Percentiles rank a stretch among this genome's conserved stretches.
Evolutionary conservation across 805 yeast genomes (phyloP).

Genomic region (Metschnikowia peoriensis): DNA sequence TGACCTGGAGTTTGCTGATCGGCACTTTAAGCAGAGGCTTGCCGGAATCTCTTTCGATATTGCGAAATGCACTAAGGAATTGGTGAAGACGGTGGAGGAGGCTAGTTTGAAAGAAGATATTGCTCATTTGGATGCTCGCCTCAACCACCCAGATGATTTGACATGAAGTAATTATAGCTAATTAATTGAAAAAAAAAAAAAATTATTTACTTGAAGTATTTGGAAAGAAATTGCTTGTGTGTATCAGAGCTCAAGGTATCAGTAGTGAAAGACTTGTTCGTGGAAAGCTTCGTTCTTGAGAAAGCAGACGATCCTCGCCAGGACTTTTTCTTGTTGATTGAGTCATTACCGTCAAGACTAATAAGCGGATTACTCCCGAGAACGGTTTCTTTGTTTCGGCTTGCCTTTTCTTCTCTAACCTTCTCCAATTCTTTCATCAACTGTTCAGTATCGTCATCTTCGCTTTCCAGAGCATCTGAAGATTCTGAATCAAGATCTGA

Average conservation of each 20-base stretch:
- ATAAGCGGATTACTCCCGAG: neutral
- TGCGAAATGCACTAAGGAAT: constrained; percentile 93
- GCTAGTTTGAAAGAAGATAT: constrained; percentile 87
- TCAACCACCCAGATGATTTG: constrained; percentile 36
- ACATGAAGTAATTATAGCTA: constrained; percentile 4
- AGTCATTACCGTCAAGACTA: neutral
- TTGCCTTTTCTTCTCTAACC: constrained; percentile 13
- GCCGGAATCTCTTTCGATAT: constrained; percentile 96
- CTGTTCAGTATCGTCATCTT: constrained; percentile 15
- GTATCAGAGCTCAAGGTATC: constrained; percentile 34
- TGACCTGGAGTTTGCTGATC: constrained; percentile 74
- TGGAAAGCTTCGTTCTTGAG: constrained; percentile 13
- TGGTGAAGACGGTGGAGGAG: constrained; percentile 94
- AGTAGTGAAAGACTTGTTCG: constrained; percentile 24
- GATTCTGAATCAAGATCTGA: neutral
- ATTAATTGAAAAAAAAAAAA: neutral
- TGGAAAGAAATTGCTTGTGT: constrained; percentile 35
- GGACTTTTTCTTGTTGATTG: constrained; percentile 19
- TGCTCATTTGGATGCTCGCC: constrained; percentile 70
- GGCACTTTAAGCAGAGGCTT: constrained; percentile 85
- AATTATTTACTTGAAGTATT: constrained; percentile 26
- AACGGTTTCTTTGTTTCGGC: constrained; percentile 7
- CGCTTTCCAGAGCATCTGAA: constrained; percentile 6
- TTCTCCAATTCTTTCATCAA: constrained; percentile 23
- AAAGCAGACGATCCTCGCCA: constrained; percentile 32